These are phyloP conservation scores for Dissophora ornata DNA, from an alignment of 192 early-diverging fungal species.

Conservation along the genomic window DNA sequence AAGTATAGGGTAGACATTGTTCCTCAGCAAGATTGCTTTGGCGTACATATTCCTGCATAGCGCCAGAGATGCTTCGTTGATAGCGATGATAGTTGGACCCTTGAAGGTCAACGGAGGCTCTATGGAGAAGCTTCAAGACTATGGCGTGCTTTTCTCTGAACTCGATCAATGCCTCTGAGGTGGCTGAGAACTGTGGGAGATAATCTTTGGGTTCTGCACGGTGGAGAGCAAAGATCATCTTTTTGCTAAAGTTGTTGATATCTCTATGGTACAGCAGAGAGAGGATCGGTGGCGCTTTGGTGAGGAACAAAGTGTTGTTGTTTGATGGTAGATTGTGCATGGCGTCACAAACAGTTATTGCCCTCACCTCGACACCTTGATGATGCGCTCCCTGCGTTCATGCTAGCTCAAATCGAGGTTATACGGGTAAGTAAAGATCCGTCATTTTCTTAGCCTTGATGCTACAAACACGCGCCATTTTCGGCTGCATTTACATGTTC, in stretches of 20 bases:
- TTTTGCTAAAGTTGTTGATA: slow-evolving; percentile 50
- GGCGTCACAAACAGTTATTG: not conserved
- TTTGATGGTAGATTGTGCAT: not conserved
- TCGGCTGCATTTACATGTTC: slow-evolving; percentile 34
- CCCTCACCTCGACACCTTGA: slow-evolving; percentile 49
- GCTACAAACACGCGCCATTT: too few relatives aligned
- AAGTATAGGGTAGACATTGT: too few relatives aligned
- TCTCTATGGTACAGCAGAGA: slow-evolving; percentile 22
- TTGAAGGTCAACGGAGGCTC: slow-evolving; percentile 39
- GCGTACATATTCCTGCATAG: slow-evolving; percentile 54
- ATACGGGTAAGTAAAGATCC: too few relatives aligned
- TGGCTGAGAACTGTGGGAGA: slow-evolving; percentile 22
- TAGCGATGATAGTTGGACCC: slow-evolving; percentile 46
- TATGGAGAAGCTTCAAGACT: slow-evolving; percentile 45
- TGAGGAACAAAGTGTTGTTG: not conserved
- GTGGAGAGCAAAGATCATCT: slow-evolving; percentile 53
- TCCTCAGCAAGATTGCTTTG: too few relatives aligned
- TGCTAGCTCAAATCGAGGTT: slow-evolving; percentile 10
- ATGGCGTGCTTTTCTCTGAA: slow-evolving; percentile 43
- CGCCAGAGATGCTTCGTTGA: slow-evolving; percentile 43
- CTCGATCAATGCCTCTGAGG: slow-evolving; percentile 34
- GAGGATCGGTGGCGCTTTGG: too few relatives aligned
- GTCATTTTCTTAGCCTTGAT: too few relatives aligned
- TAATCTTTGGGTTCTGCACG: slow-evolving; percentile 46
- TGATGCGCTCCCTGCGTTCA: slow-evolving; percentile 40